Evolutionary conservation across 192 early-diverging fungal species (phyloP).

Genomic region (Podila horticola): DNA sequence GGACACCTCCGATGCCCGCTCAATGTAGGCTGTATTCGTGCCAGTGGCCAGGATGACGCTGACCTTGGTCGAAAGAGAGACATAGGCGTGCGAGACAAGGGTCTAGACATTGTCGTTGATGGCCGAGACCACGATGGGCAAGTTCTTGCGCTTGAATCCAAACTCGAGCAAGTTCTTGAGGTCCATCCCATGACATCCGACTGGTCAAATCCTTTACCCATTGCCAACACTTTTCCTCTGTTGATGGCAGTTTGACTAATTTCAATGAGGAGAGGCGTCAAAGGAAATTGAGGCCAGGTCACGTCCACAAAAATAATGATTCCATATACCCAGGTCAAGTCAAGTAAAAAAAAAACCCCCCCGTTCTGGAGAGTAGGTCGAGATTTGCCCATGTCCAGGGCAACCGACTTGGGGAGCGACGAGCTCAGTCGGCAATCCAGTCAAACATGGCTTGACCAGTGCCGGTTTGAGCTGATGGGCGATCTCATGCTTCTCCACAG

Average conservation of each 20-base stretch:
- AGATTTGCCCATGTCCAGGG: slow-evolving; percentile 54
- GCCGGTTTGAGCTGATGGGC: slow-evolving; percentile 82
- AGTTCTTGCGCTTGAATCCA: slow-evolving; percentile 72
- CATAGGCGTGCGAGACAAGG: slow-evolving; percentile 88
- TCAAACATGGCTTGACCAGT: slow-evolving; percentile 73
- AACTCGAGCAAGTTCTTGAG: slow-evolving; percentile 83
- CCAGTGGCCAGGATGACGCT: slow-evolving; percentile 93
- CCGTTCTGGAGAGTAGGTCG: too few species aligned
- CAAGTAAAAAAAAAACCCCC: too few species aligned
- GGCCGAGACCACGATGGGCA: slow-evolving; percentile 82
- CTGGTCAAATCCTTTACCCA: slow-evolving; percentile 86
- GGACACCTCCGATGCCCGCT: slow-evolving; percentile 71
- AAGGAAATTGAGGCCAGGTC: too few species aligned
- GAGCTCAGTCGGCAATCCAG: slow-evolving; percentile 76
- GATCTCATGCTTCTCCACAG: slow-evolving; percentile 53
- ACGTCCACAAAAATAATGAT: not conserved
- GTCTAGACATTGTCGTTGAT: slow-evolving; percentile 96
- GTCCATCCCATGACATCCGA: slow-evolving; percentile 78
- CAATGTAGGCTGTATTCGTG: slow-evolving; percentile 92
- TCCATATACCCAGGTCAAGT: too few species aligned
- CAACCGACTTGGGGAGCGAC: slow-evolving; percentile 51
- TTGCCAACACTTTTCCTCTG: slow-evolving; percentile 50
- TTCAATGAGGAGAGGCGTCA: not conserved
- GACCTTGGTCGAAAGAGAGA: slow-evolving; percentile 74
- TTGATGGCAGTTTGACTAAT: slow-evolving; percentile 57